Evolutionary conservation across 2,329 filamentous ascomycete genomes (phyloP), one percentile per base, ranked within the genome.

Genomic region (Camillea tinctor): DNA sequence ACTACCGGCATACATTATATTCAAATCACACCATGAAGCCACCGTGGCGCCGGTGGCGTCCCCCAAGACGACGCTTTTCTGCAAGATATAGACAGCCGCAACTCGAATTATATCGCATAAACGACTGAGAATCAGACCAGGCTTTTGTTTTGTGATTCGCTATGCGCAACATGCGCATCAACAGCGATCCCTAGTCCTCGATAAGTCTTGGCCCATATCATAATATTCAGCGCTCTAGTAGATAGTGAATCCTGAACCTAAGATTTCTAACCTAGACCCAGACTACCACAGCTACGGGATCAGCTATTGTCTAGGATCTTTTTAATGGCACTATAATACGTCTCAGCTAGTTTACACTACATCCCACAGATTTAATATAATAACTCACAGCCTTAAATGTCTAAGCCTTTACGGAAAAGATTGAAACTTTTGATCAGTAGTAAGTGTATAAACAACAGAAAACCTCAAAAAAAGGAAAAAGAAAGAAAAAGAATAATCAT

Each of bases 261-360:
- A 52, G 17, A 36, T n/a, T n/a, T n/a, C n/a, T n/a, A 56, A 15
- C 48, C 21, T 19, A 21, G 36, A 44, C 23, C 4, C 36, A 49
- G 55, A 19, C 26, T 11, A 26, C 55, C 55, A 40, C 48, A 56
- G 55, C 49, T 50, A 20, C 49, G 55, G 55, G 36, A 56, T 22
- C 55, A 36, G 9, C 5, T 56, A 56, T 51, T n/a, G 49, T n/a
- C 23, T 40, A 49, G 55, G 55, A 22, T 56, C 6, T 51, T 51
- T 22, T 44, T 44, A 44, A 44, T 17, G 6, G 2, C 11, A 6
- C 17, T 5, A 17, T 6, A 2, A 44, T 9, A 15, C 4, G n/a
- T 48, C 17, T 49, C 36, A 49, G 17, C 17, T 3, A 6, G 20
- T 2, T 11, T 54, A n/a, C n/a, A n/a, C 26, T 30, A 7, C 2